These are phyloP conservation scores for Polytrichum commune DNA, from an alignment of 225 moss, liverwort and hornwort species.

Conservation along the genomic window DNA sequence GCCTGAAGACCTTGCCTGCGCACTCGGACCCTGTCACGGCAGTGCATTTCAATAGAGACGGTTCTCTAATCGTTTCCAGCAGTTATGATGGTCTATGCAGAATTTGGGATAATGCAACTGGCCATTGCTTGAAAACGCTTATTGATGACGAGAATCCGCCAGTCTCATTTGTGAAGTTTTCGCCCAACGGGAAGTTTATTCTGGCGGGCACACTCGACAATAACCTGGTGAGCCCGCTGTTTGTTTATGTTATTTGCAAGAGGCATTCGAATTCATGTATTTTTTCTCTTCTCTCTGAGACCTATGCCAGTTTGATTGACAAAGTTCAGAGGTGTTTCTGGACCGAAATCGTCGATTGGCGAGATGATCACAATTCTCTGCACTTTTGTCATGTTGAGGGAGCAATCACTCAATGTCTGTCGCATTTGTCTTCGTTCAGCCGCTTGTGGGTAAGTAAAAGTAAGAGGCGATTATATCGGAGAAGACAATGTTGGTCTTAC, in stretches of 20 bases:
- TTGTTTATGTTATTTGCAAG: background rate
- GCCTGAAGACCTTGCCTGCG: conserved; percentile 91
- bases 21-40: conserved; percentile 99
- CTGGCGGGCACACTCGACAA: conserved; percentile 90
- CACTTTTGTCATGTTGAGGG: no score
- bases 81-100: conserved; percentile 93
- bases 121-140: conserved; percentile 85
- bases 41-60: conserved; percentile 93
- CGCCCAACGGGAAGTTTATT: conserved; percentile 93
- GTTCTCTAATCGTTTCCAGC: conserved; percentile 87
- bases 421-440: no score
- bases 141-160: conserved; percentile 93
- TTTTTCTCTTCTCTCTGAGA: no score
- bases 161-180: conserved; percentile 90
- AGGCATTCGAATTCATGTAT: no score
- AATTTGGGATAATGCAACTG: conserved; percentile 99
- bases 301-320: no score
- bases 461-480: no score
- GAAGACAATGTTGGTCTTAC: no score
- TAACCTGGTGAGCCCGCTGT: conserved; percentile 56
- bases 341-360: no score
- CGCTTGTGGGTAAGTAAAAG: no score
- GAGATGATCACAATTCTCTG: no score
- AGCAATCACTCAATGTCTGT: no score
- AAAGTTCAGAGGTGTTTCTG: no score